These are phyloP conservation scores for Geoglossum glabrum DNA, from an alignment of 495 filamentous ascomycete genomes.

Conservation along the genomic window DNA sequence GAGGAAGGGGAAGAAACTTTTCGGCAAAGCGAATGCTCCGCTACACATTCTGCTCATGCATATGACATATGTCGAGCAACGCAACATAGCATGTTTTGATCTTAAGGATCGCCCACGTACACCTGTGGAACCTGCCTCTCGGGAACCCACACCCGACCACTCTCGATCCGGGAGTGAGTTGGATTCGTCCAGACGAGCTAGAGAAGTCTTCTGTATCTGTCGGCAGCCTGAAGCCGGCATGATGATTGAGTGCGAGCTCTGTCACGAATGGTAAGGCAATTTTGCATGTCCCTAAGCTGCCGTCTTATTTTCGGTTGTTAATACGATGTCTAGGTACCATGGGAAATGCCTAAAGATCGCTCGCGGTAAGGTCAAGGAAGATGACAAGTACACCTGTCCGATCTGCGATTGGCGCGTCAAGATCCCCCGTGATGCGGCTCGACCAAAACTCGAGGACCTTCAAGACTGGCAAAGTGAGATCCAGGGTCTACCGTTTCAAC, in stretches of 20 bases:
- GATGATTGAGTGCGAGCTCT: conserved; percentile 99
- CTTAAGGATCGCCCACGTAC: conserved; percentile 72
- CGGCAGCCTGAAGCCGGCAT: conserved; percentile 81
- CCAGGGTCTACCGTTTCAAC: conserved; percentile 69
- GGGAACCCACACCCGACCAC: conserved; percentile 51
- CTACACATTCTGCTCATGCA: conserved; percentile 84
- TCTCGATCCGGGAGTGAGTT: conserved; percentile 1
- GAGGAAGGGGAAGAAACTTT: conserved; percentile 93
- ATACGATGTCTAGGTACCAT: conserved; percentile 50
- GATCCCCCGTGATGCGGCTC: conserved; percentile 93
- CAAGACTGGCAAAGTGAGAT: conserved; percentile 78
- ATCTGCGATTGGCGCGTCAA: conserved; percentile 96
- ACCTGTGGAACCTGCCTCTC: conserved; percentile 78
- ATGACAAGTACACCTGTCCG: conserved; percentile 94
- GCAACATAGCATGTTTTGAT: conserved; percentile 83
- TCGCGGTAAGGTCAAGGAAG: conserved; percentile 89
- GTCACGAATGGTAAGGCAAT: conserved; percentile 73
- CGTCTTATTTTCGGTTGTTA: not conserved
- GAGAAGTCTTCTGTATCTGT: conserved; percentile 96
- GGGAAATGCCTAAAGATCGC: conserved; percentile 98
- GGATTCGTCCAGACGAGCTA: not conserved
- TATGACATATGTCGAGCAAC: conserved; percentile 79
- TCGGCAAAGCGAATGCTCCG: conserved; percentile 95
- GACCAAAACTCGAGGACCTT: conserved; percentile 87
- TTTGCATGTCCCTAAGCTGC: not conserved